Percentiles rank a stretch among this genome's conserved stretches.
Evolutionary conservation across 2,329 filamentous ascomycete species (phyloP).

Genomic region (Polytolypa hystricis): DNA sequence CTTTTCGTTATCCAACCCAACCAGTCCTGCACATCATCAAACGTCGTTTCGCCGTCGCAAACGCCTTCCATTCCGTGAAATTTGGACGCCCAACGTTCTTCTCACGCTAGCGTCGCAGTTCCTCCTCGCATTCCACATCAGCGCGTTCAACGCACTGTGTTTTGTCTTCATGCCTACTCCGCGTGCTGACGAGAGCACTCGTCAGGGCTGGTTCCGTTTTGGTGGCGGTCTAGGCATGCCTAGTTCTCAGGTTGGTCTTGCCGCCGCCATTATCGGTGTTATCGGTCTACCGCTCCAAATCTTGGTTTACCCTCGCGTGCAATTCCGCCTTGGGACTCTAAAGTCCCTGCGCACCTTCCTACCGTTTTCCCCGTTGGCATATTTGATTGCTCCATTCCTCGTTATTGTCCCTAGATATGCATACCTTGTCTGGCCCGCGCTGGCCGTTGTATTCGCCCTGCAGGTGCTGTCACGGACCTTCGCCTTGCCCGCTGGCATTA

Average conservation of each 20-base stretch:
- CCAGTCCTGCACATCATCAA: too few relatives aligned
- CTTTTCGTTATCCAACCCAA: conserved; percentile 14
- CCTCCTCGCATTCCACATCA: conserved; percentile 62
- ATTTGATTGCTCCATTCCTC: conserved; percentile 59
- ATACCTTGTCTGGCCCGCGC: conserved; percentile 52
- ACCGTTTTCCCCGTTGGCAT: conserved; percentile 59
- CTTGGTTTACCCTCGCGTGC: conserved; percentile 58
- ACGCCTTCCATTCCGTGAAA: conserved; percentile 36
- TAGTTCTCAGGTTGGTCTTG: conserved; percentile 60
- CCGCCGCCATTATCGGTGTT: conserved; percentile 63
- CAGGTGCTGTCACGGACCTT: conserved; percentile 68
- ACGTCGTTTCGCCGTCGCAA: conserved; percentile 22
- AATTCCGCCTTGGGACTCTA: conserved; percentile 56
- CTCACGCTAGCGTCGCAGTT: conserved; percentile 52
- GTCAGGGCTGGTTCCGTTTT: conserved; percentile 43
- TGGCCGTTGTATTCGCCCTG: conserved; percentile 52
- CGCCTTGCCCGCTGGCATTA: conserved; percentile 47
- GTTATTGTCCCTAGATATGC: conserved; percentile 50
- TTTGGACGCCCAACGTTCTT: conserved; percentile 45
- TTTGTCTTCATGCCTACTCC: conserved; percentile 68
- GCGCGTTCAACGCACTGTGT: conserved; percentile 65
- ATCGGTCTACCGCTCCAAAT: conserved; percentile 67
- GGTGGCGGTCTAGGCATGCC: conserved; percentile 65
- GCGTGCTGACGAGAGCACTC: conserved; percentile 39
- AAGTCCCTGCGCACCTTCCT: conserved; percentile 58